Evolutionary conservation across 179 eudicot species (phyloP), one percentile per base, ranked within the genome.

Genomic region (Beta lomatogona): DNA sequence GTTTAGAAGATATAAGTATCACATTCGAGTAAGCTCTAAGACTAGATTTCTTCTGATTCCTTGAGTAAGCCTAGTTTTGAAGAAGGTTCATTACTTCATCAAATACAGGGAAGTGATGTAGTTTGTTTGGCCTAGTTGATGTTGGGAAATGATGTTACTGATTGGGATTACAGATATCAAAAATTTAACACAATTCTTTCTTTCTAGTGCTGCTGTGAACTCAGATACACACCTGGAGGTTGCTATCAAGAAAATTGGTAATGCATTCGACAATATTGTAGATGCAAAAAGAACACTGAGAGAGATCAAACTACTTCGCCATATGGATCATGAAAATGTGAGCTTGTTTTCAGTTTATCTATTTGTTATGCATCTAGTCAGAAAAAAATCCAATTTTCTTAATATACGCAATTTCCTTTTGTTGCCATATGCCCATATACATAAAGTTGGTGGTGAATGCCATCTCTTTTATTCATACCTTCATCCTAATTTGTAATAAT

Each of bases 271-370:
- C 79, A 86, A 86, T 66, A 86, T 86, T 46, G 79, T 86, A 3
- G 86, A 82, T 77, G 88, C 88, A 1, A 86, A 86, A 69, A 86
- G 88, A 54, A 86, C 86, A 3, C 82, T 86, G 54, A 76, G 88
- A 58, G 88, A 86, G 83, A 82, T 86, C 59, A 86, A 86, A 73
- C 86, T 86, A 75, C 88, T 86, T 52, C 79, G 88, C 76, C 88
- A 86, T 59, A 86, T 86, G 88, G 74, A 83, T 9, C 88, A 86
- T 77, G 85, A 79, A 76, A 86, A 86, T 72, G 88, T 86, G 78
- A 79, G 83, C 70, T 60, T 55, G 25, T 41, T n/a, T 54, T 59
- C 58, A 45, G 13, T 66, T 41, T 55, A 21, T 28, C 0, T 81
- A 71, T 74, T 18, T 5, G 28, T 31, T 46, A 19, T 36, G 48